Percentiles rank a stretch among this genome's conserved stretches.
Conservation (phyloP, 1,139 yeast species). For the Wickerhamomyces sp. region DNA sequence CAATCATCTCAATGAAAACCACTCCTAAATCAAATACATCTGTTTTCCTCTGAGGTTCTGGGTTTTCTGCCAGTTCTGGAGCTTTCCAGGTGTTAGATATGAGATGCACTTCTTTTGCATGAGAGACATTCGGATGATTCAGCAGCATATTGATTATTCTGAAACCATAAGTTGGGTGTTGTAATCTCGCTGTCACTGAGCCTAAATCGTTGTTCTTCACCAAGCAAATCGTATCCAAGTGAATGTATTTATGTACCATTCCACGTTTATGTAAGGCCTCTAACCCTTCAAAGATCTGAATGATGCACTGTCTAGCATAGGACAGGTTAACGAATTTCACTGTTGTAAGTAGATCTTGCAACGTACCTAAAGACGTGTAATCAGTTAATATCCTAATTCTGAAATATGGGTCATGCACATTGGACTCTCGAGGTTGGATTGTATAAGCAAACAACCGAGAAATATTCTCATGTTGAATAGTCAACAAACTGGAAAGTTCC, state of each 20-base stretch:
- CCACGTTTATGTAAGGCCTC: constrained; percentile 83
- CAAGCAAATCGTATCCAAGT: constrained; percentile 56
- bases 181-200: constrained; percentile 55
- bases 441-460: constrained; percentile 66
- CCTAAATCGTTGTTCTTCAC: constrained; percentile 47
- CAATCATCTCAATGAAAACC: constrained; percentile 63
- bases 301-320: constrained; percentile 83
- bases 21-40: constrained; percentile 95
- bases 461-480: constrained; percentile 61
- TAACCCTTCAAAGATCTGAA: constrained; percentile 78
- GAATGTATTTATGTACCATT: constrained; percentile 63
- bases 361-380: constrained; percentile 51
- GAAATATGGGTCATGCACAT: constrained; percentile 43
- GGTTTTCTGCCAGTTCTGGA: constrained; percentile 56
- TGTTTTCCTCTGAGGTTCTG: constrained; percentile 64
- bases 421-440: constrained; percentile 44
- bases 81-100: constrained; percentile 57
- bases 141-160: constrained; percentile 57
- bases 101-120: constrained; percentile 20
- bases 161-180: constrained; percentile 70
- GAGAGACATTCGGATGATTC: constrained; percentile 40
- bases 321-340: constrained; percentile 66
- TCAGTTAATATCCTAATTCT: constrained; percentile 65
- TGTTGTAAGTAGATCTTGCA: constrained; percentile 66
- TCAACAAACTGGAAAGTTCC: constrained; percentile 60